Base-by-base conservation (phyloP, 306 rosid species). In the Cicer yamashitae region DNA sequence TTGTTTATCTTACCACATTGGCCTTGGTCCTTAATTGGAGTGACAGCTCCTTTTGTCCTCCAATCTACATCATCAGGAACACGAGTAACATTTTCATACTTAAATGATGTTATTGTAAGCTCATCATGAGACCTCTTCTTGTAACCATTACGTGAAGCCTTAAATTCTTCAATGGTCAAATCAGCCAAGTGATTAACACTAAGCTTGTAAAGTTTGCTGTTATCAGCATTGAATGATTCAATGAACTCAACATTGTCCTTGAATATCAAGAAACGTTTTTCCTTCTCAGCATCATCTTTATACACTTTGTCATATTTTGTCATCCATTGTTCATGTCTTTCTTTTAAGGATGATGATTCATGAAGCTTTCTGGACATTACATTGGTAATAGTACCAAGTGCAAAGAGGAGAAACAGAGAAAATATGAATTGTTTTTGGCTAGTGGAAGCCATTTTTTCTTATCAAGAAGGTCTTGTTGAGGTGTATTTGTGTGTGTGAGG, bases 281-380 rank as follows among this genome's bases (percentile, higher is more conserved):
- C 77, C 77, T 82, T 79, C 74, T 88, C 91, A 5, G 34, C 59
- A 10, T 8, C 62, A 43, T 83, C 67, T 0, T 65, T 7, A 7
- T 83, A 85, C 0, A 54, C 44, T 20, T 41, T 81, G 1, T 61
- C 76, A 17, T 58, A 14, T 38, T 76, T n/a, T 8, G 12, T 7
- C 80, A 78, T 83, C 91, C 89, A 85, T 10, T 83, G 70, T 15
- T 85, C 87, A n/a, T 85, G 80, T 38, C 71, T 83, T 17, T 79
- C 74, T 20, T 20, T 5, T 13, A 83, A 37, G 3, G 87, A 70
- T 1, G 82, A 25, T 7, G 84, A 9, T 39, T 69, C 77, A 5
- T 70, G 74, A 17, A 83, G 69, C 14, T 79, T 71, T 15, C 82
- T 82, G 12, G 76, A 79, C 64, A 50, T 17, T 10, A 44, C 82